Base-by-base conservation (phyloP, 495 filamentous ascomycete genomes). In the Jackrogersella multiformis region DNA sequence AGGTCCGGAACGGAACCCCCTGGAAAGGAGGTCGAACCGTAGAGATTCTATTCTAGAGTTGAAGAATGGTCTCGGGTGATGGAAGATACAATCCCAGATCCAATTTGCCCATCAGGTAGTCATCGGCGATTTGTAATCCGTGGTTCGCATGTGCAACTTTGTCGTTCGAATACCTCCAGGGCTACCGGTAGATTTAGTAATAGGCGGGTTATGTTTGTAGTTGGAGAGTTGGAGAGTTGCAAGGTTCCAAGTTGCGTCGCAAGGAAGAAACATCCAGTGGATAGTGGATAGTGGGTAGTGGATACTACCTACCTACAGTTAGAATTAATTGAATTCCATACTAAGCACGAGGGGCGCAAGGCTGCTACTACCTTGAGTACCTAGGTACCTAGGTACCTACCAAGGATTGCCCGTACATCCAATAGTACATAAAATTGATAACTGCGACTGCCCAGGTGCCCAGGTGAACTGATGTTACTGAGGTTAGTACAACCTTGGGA, bases 211-310 rank as follows among this genome's bases (percentile, higher is more conserved):
- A 7, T 30, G 26, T 30, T 30, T 55, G 61, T 41, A 57, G 61
- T 66, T 46, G 55, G 41, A 56, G 49, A 49, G 45, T 44, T 44
- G n/a, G n/a, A n/a, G n/a, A n/a, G n/a, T n/a, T n/a, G n/a, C n/a
- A n/a, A n/a, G n/a, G n/a, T 44, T 20, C 18, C 20, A 44, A 10
- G 62, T 60, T 55, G 49, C 56, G 64, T 52, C 42, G 44, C 52
- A 56, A 67, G 56, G 48, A n/a, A n/a, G n/a, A n/a, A n/a, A n/a
- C n/a, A n/a, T n/a, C n/a, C 52, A 51, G 32, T 30, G 56, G 55
- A 39, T 21, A 36, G 13, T 34, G 8, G n/a, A 34, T 52, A 61
- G 45, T 48, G 49, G 16, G 16, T 21, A 45, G 16, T 16, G 26
- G 28, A 20, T 24, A 9, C 1, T 42, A 56, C 52, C 4, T 51